Base-by-base conservation (phyloP, 768 basidiomycete genomes). In the Rhizopogon vinicolor region DNA sequence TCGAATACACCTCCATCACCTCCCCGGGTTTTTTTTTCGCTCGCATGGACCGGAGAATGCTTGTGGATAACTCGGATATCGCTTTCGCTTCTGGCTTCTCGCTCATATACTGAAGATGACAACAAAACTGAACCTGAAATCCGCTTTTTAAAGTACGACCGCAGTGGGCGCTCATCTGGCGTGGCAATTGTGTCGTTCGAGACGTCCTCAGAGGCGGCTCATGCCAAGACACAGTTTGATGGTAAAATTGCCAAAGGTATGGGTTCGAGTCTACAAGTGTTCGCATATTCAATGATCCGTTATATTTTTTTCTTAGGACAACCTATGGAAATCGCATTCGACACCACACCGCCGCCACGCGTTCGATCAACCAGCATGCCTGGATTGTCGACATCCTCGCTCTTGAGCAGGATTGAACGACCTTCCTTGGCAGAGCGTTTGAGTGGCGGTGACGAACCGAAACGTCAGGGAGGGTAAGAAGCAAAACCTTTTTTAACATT, bases 121-220 rank as follows among this genome's bases (percentile, higher is more conserved):
- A 68, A 68, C 78, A 74, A 70, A 78, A 72, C 78, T 81, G 79
- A 81, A 80, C 83, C 70, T 84, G 75, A 79, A 68, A 78, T 71
- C 63, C 68, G 68, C 65, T 66, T 68, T 71, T 74, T 75, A 67
- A 82, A 97, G 94, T 97, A 94, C 78, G 94, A 97, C 75, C 87
- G 89, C 69, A 95, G 93, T 63, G 94, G 94, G 62, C 89, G 94
- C 68, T 96, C 94, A 44, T 84, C 82, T 18, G 94, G 94, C 57
- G 79, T 84, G 62, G 94, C 89, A 55, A 81, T 84, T 62, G 76
- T 97, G 68, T 78, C 84, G 8, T 96, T 86, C 74, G 88, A 91
- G 72, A 91, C 85, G 2, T 63, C 80, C 16, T 78, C 80, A 53
- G 90, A 96, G 68, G 94, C 94, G 35, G 83, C 85, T 40, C 78